Base-by-base conservation (phyloP, 495 filamentous ascomycete genomes). In the Penicillium arizonense region DNA sequence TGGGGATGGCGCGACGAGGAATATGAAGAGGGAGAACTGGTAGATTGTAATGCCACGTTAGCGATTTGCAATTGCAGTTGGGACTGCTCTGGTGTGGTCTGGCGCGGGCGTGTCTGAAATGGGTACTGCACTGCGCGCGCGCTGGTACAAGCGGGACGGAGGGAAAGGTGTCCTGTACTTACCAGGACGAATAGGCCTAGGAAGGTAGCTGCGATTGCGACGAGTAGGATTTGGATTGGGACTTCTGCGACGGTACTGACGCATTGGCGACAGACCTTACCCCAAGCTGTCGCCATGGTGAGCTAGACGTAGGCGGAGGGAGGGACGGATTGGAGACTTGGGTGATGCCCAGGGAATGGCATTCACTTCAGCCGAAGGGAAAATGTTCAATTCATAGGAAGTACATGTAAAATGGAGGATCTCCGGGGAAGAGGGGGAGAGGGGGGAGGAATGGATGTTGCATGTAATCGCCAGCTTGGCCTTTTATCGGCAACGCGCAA, bases 1-100 rank as follows among this genome's bases (percentile, higher is more conserved):
- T 2, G 94, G 94, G 23, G 84, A 80, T 21, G 91, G 91, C 11
- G 93, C 92, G 65, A 92, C 75, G 54, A 90, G 61, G 58, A 80
- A 84, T 50, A 97, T 77, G 44, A 80, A 64, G 47, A 85, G 54
- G 68, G 91, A 95, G 61, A 88, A 72, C 90, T 92, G 37, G 18
- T 34, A 21, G 14, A 21, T 3, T 43, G 42, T 38, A 12, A 58
- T 30, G 38, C 21, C 23, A 42, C 14, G 46, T 57, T 41, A 57
- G 44, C 28, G 20, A 33, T 16, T 46, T 44, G 37, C 45, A 26
- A 35, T 46, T 44, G 37, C 49, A 32, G 35, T 53, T 46, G 43
- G 44, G 8, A 11, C 12, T 21, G 32, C 5, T 3, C 4, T 26
- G 24, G 24, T 26, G 1, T 7, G 28, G 28, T 30, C 8, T 30